phyloP scores from a whole-genome alignment of 2,329 filamentous ascomycete genomes.

The Neodidymelliopsis sp. region DNA sequence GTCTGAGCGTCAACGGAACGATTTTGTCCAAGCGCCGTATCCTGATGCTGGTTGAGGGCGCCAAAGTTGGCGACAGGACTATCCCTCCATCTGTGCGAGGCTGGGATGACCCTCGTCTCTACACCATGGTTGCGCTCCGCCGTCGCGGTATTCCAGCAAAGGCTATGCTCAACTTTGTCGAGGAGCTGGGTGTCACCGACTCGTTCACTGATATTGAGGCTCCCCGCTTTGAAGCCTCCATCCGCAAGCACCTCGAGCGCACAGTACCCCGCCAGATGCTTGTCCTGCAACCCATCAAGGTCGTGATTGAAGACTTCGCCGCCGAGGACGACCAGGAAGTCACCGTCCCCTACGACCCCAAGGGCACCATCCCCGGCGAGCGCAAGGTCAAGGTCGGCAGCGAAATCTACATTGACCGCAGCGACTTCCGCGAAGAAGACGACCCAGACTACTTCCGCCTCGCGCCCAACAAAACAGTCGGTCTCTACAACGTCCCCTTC shows the following conservation, averaged over 20 bases:
- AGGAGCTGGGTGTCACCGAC: slow-evolving; percentile 90
- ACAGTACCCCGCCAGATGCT: slow-evolving; percentile 91
- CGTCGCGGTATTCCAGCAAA: slow-evolving; percentile 87
- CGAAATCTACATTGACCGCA: slow-evolving; percentile 83
- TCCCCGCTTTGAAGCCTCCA: slow-evolving; percentile 80
- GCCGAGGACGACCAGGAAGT: slow-evolving; percentile 73
- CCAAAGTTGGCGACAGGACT: slow-evolving; percentile 47
- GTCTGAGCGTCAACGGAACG: slow-evolving; percentile 81
- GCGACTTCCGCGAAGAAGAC: slow-evolving; percentile 77
- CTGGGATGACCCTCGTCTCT: slow-evolving; percentile 92
- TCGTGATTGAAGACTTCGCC: slow-evolving; percentile 79
- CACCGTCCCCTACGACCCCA: slow-evolving; percentile 80
- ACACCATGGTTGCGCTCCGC: slow-evolving; percentile 83
- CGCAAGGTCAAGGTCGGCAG: slow-evolving; percentile 72
- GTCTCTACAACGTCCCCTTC: slow-evolving; percentile 74
- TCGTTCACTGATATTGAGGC: slow-evolving; percentile 80
- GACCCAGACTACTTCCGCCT: slow-evolving; percentile 80
- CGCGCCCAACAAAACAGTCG: slow-evolving; percentile 76
- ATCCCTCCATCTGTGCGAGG: slow-evolving; percentile 71
- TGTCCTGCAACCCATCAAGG: slow-evolving; percentile 82
- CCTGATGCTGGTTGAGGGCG: slow-evolving; percentile 77
- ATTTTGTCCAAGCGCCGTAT: slow-evolving; percentile 89
- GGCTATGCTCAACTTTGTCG: slow-evolving; percentile 87
- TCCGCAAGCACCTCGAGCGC: slow-evolving; percentile 85
- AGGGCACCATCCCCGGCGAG: slow-evolving; percentile 66